phyloP scores from a whole-genome alignment of 441 rosid genomes.

The Corymbia calophylla region DNA sequence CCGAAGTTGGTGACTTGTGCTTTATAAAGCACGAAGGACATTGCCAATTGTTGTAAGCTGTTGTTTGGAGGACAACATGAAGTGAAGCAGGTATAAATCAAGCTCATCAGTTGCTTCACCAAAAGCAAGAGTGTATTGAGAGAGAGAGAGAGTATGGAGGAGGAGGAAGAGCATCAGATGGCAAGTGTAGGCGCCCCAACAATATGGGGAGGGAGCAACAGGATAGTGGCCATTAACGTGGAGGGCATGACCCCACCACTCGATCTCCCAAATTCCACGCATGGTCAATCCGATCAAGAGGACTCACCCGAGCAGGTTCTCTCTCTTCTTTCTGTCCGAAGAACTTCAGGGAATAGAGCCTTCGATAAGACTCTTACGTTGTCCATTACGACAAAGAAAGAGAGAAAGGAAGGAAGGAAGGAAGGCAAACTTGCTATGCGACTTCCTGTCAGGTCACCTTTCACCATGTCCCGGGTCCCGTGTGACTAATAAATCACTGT shows the following conservation, averaged over 20 bases:
- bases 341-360: background rate
- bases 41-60: background rate
- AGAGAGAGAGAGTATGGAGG: background rate
- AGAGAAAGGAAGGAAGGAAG: background rate
- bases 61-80: background rate
- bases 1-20: background rate
- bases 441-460: background rate
- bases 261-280: background rate
- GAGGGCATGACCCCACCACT: slow-evolving; percentile 4
- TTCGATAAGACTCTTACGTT: background rate
- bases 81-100: background rate
- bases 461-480: background rate
- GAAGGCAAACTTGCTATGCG: background rate
- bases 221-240: slow-evolving; percentile 16
- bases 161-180: background rate
- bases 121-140: background rate
- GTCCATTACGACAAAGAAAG: background rate
- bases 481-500: background rate
- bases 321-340: background rate
- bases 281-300: background rate
- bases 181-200: background rate
- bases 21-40: background rate
- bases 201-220: slow-evolving; percentile 20
- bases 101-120: background rate
- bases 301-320: slow-evolving; percentile 9